Base-by-base conservation (phyloP, 2,329 filamentous ascomycete genomes). In the Colletotrichum siamense region DNA sequence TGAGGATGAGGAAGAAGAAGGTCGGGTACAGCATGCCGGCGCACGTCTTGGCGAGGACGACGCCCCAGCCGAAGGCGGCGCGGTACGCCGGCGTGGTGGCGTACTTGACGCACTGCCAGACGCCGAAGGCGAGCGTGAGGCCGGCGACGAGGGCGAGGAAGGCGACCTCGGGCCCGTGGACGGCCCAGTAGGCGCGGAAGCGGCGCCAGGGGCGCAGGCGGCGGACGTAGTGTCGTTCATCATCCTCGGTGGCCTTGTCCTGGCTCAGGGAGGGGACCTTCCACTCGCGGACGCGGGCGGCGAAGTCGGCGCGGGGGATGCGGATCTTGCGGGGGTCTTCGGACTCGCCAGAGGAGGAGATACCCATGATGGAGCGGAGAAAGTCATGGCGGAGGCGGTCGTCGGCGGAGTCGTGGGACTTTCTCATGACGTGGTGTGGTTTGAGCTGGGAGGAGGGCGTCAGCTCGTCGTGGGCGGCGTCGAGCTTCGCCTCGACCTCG, bases 31-130 rank as follows among this genome's bases (percentile, higher is more conserved):
- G 79, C 0, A 88, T 87, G 5, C 91, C 91, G 12, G 90, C 89
- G 59, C 84, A 88, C 0, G 88, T 87, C 81, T 92, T 92, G 5
- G 90, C 88, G 66, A 92, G 79, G 6, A 90, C 88, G 9, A 90
- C 86, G 8, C 90, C 90, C 89, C 89, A 91, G 15, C 89, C 90
- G 22, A 91, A 88, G 0, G 87, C 90, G 16, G 85, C 86, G 18
- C 87, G 86, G 73, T 89, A 90, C 13, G 84, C 77, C 1, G 82
- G 79, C 1, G 83, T 85, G 0, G 85, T 87, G 63, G 87, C 80
- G 79, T 91, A 92, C 76, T 89, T 91, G 79, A 90, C 84, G 13
- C 89, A 82, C 78, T 92, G 89, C 90, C 90, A 92, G 10, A 88
- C 83, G 4, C 88, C 90, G 79, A 91, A 89, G 0, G 86, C 89